Base-by-base conservation (phyloP, 352 stramenopile genomes). In the Nothophytophthora sp. region DNA sequence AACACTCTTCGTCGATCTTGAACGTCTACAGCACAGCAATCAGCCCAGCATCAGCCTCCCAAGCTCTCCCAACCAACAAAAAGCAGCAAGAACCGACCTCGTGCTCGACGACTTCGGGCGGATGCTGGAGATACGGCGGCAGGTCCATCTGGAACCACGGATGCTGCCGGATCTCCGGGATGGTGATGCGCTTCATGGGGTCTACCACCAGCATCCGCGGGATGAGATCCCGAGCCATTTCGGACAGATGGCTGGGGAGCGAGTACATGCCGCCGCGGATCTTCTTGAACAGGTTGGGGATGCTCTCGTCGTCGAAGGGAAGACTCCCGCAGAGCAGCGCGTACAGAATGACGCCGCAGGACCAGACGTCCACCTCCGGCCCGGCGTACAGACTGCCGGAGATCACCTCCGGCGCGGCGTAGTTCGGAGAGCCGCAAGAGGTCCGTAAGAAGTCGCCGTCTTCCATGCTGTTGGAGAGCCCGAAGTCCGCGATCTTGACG, bases 401-500 rank as follows among this genome's bases (percentile, higher is more conserved):
- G 48, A 99, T 99, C 25, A 99, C 97, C 74, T 99, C 97, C 1
- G 98, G 98, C 5, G 97, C 97, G n/a, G 98, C 98, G 65, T 99
- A 99, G 81, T 99, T 99, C 5, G 98, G 98, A 20, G 96, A 99
- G 3, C 94, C 93, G 54, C 93, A 98, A 15, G 94, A 98, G 39
- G 98, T 99, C 34, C 95, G 86, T 50, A 99, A 76, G 60, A 99
- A 99, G 43, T 99, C 95, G 49, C 98, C 98, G 71, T 99, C 98
- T 23, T 95, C 73, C 87, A 99, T 99, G 38, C 98, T 81, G 71
- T 99, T 99, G 16, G 92, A 98, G 10, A 99, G 83, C 18, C 98
- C 98, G 78, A 99, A 99, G 69, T 99, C 98, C 9, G 97, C 98
- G 72, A 99, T 99, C 71, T 99, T 99, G 63, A 99, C 97, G 68